Conservation (phyloP, 2,329 filamentous ascomycete species). For the Sclerotinia nivalis region DNA sequence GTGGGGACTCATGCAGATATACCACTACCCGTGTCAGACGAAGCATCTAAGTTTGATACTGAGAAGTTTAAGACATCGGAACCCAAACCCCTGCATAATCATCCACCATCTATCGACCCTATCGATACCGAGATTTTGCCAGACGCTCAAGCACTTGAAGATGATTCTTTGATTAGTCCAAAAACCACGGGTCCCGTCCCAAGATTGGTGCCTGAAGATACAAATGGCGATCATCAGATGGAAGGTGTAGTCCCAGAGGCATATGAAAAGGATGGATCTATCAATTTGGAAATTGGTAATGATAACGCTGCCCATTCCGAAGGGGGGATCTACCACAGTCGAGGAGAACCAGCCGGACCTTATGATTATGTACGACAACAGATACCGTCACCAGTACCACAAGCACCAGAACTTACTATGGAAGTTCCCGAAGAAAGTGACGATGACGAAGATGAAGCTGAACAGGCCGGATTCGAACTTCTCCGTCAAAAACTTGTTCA, state of each 20-base stretch:
- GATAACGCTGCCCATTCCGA: not conserved
- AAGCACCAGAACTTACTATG: slow-evolving; percentile 21
- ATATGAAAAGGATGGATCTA: not conserved
- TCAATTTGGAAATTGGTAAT: not conserved
- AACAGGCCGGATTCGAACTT: slow-evolving; percentile 22
- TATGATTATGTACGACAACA: not conserved
- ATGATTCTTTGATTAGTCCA: slow-evolving; percentile 13
- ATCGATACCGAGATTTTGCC: slow-evolving; percentile 16
- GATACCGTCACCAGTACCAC: slow-evolving; percentile 9
- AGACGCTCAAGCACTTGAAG: slow-evolving; percentile 14
- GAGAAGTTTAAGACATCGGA: not conserved
- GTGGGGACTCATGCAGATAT: too few species aligned
- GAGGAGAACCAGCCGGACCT: not conserved
- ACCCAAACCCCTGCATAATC: not conserved
- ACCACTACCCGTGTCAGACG: not conserved
- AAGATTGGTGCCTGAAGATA: slow-evolving; percentile 6
- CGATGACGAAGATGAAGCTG: slow-evolving; percentile 29
- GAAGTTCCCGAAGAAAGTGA: slow-evolving; percentile 29
- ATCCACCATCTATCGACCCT: not conserved
- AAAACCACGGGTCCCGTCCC: not conserved
- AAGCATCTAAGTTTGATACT: not conserved
- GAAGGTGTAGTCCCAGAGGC: not conserved
- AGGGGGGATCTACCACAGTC: not conserved
- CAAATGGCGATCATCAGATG: slow-evolving; percentile 7
- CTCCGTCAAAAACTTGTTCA: slow-evolving; percentile 16